These are phyloP conservation scores for Dimocarpus longan DNA, from an alignment of 345 rosid species.

Conservation along the genomic window DNA sequence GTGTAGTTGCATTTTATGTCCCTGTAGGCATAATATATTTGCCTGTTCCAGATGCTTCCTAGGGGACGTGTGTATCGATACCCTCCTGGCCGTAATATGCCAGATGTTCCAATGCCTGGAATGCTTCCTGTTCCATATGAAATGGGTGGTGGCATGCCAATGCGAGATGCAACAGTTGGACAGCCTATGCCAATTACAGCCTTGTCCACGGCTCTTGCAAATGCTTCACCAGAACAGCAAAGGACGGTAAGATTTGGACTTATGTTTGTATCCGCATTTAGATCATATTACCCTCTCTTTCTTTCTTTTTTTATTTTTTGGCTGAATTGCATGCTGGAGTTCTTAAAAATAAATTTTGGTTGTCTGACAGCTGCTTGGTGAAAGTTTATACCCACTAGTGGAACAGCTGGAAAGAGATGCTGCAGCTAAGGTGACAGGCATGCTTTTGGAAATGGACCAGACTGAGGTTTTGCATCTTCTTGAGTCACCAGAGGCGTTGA, in stretches of 20 bases:
- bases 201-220: slow-evolving; percentile 70
- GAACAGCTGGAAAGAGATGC: slow-evolving; percentile 69
- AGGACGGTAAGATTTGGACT: slow-evolving; percentile 48
- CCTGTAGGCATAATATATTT: neutral
- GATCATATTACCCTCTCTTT: neutral
- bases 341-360: neutral
- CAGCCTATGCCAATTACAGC: slow-evolving; percentile 62
- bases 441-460: slow-evolving; percentile 93
- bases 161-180: slow-evolving; percentile 50
- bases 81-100: slow-evolving; percentile 63
- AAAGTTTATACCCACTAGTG: slow-evolving; percentile 69
- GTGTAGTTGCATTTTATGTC: neutral
- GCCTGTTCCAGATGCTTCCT: slow-evolving; percentile 57
- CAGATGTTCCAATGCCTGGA: slow-evolving; percentile 56
- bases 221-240: slow-evolving; percentile 74
- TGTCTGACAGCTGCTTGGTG: slow-evolving; percentile 66
- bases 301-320: neutral
- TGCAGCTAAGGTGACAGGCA: slow-evolving; percentile 78
- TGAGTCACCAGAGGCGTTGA: slow-evolving; percentile 66
- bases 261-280: neutral
- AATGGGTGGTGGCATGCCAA: slow-evolving; percentile 56
- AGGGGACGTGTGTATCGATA: slow-evolving; percentile 72
- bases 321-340: too few relatives aligned
- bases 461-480: slow-evolving; percentile 78
- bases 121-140: slow-evolving; percentile 63